Base-by-base conservation (phyloP, 116 monocot species). In the Phalaenopsis hybrid region DNA sequence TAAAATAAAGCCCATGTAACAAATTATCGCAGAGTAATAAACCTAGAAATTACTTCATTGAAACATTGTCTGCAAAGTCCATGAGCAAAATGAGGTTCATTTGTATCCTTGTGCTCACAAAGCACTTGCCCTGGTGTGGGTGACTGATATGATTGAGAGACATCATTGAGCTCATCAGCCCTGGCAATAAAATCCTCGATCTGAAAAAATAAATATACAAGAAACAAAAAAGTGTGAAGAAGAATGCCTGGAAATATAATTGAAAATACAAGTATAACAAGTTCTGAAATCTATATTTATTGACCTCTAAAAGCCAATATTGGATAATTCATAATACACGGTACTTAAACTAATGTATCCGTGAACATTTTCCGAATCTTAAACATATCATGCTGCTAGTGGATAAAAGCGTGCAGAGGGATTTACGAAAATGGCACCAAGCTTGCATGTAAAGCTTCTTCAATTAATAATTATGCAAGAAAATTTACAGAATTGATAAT, bases 51-150 rank as follows among this genome's bases (percentile, higher is more conserved):
- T 83, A 96, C 96, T 65, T 94, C 87, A 79, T 88, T 77, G 75
- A 87, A 96, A 67, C 96, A 96, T 81, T 85, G 78, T 86, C 77
- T 87, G 82, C 96, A 96, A 79, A 94, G 92, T 78, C 96, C 94
- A 87, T 94, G 92, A 44, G 94, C 94, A 91, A 89, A 94, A 92
- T 96, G 94, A 78, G 80, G 34, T 61, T 68, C 80, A 4, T 80
- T 57, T 15, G 69, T 44, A 67, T 86, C 89, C 80, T 92, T 92
- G 83, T 96, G 96, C 79, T 88, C 80, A 82, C 96, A 96, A 4
- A 94, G 84, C 10, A 92, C 48, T 82, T 91, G 79, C 63, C 88
- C 84, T 52, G 81, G 67, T 79, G 34, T 85, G 67, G 87, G 90
- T 23, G 80, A 77, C 20, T 86, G 86, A 44, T 55, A 86, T 79